Evolutionary conservation across 75 land plant genomes (phyloP).

Genomic region (Sequoiadendron giganteum): DNA sequence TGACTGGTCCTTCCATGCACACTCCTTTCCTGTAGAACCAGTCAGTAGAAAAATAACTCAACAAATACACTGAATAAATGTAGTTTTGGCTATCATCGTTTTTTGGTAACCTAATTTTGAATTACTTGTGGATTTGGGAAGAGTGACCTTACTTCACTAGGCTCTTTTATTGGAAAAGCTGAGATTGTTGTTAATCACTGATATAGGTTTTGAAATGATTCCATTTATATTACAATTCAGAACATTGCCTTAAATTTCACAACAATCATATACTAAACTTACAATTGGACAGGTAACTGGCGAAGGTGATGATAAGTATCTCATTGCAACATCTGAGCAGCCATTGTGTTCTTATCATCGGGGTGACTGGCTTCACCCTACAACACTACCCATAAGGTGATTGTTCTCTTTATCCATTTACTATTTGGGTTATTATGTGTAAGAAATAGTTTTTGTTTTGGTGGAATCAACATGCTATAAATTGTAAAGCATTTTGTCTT

Average conservation of each 20-base stretch:
- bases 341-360: conserved; percentile 94
- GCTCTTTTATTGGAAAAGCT: not conserved
- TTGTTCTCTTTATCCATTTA: not conserved
- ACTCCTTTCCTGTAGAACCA: no score
- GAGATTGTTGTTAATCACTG: not conserved
- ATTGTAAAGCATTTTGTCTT: not conserved
- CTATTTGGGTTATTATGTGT: not conserved
- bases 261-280: not conserved
- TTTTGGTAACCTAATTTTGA: not conserved
- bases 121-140: no score
- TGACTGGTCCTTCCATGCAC: no score
- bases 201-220: not conserved
- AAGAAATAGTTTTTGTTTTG: not conserved
- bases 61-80: no score
- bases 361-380: conserved; percentile 86
- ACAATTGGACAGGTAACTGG: conserved; percentile 70
- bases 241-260: not conserved
- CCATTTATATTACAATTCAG: not conserved
- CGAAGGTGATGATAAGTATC: conserved; percentile 97
- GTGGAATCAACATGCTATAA: not conserved
- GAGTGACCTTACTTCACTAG: no score
- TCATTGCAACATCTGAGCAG: conserved; percentile 97
- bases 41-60: no score
- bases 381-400: conserved; percentile 76
- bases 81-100: not conserved